Conservation (phyloP, 495 filamentous ascomycete genomes). For the Aspergillus sclerotiicarbonarius region DNA sequence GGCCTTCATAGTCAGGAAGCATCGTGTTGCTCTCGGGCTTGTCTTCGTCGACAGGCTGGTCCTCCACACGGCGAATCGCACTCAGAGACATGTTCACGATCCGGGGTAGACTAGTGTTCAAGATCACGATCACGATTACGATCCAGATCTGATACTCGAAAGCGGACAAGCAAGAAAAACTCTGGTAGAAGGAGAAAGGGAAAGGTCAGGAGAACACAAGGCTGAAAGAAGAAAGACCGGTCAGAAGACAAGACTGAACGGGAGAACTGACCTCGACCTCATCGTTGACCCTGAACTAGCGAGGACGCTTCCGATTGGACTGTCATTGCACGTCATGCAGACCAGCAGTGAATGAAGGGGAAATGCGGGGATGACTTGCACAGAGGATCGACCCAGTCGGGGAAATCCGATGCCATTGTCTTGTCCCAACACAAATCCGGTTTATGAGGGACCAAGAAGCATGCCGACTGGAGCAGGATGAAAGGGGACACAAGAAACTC, state of each 20-base stretch:
- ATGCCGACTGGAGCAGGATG: too few species aligned
- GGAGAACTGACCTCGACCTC: too few species aligned
- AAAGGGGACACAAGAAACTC: too few species aligned
- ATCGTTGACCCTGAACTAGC: too few species aligned
- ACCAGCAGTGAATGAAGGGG: neutral
- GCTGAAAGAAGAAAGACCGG: neutral
- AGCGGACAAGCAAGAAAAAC: neutral
- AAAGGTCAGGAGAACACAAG: neutral
- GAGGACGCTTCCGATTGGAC: too few species aligned
- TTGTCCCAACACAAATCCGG: too few species aligned
- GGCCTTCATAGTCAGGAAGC: constrained; percentile 13
- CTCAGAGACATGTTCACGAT: neutral
- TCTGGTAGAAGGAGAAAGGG: neutral
- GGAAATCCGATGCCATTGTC: neutral
- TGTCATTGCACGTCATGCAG: too few species aligned
- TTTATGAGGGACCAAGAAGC: too few species aligned
- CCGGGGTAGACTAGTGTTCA: neutral
- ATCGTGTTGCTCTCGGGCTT: neutral
- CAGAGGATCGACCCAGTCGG: neutral
- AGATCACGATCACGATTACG: too few species aligned
- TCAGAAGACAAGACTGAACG: neutral
- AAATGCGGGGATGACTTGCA: neutral
- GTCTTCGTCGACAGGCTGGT: constrained; percentile 23
- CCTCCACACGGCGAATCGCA: constrained; percentile 34
- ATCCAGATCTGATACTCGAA: too few species aligned